Conservation (phyloP, 306 rosid species). For the Rosa persica region DNA sequence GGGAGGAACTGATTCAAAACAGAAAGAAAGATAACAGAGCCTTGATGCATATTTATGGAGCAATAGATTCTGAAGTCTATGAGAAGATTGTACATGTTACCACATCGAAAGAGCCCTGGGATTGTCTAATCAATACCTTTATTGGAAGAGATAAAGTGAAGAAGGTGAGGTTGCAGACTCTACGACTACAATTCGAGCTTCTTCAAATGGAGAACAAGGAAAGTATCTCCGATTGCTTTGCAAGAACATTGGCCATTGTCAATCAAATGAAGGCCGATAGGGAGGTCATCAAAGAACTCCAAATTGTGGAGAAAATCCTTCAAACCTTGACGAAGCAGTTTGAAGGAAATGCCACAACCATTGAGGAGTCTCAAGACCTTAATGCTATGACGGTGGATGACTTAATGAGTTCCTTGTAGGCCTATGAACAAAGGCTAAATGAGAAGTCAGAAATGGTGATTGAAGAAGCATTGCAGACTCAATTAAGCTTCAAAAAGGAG, state of each 20-base stretch:
- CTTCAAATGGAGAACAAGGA: background rate
- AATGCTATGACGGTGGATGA: background rate
- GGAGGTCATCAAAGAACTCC: background rate
- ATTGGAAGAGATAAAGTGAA: background rate
- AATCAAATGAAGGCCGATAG: background rate
- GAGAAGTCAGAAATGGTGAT: background rate
- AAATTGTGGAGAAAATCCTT: background rate
- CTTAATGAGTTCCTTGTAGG: background rate
- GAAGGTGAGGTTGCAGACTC: background rate
- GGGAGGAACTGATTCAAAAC: no score
- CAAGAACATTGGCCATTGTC: background rate
- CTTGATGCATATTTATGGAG: background rate
- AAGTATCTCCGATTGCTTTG: background rate
- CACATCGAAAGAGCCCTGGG: no score
- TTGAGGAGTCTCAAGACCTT: background rate
- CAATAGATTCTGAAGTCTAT: background rate
- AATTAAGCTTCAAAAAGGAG: background rate
- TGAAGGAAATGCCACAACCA: background rate
- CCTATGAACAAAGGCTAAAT: background rate
- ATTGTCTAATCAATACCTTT: no score
- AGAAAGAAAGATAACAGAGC: background rate
- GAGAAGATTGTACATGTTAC: background rate
- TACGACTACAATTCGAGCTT: background rate
- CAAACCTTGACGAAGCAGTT: background rate
- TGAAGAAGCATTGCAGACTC: background rate